Conservation (phyloP, 1,284 basidiomycete species). For the Vanrija sp. region DNA sequence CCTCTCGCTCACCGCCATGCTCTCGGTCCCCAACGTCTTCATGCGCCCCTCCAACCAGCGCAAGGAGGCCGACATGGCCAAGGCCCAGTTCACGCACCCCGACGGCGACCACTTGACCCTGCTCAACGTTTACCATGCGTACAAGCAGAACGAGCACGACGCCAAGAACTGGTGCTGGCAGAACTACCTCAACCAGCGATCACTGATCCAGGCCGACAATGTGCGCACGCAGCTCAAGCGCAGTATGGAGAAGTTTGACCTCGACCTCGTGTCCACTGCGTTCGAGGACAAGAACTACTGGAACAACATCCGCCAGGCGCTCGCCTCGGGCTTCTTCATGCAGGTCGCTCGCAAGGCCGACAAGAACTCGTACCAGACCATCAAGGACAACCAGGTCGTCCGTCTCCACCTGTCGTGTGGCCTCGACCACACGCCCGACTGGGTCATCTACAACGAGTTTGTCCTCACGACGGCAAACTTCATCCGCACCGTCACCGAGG, state of each 20-base stretch:
- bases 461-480: slow-evolving; percentile 83
- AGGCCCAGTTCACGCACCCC: slow-evolving; percentile 81
- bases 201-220: slow-evolving; percentile 88
- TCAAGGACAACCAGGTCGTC: slow-evolving; percentile 91
- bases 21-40: slow-evolving; percentile 90
- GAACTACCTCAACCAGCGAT: slow-evolving; percentile 81
- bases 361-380: slow-evolving; percentile 76
- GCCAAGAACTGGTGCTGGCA: slow-evolving; percentile 83
- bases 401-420: slow-evolving; percentile 92
- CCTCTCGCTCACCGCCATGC: slow-evolving; percentile 90
- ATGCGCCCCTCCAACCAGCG: slow-evolving; percentile 81
- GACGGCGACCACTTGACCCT: slow-evolving; percentile 94
- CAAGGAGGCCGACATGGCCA: slow-evolving; percentile 87
- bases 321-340: slow-evolving; percentile 97
- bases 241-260: slow-evolving; percentile 84
- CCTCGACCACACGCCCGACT: slow-evolving; percentile 87
- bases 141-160: slow-evolving; percentile 73
- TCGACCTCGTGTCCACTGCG: slow-evolving; percentile 71
- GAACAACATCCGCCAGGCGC: slow-evolving; percentile 72
- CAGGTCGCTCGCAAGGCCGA: slow-evolving; percentile 94
- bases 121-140: slow-evolving; percentile 93
- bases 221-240: slow-evolving; percentile 88
- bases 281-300: slow-evolving; percentile 75
- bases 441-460: slow-evolving; percentile 98
- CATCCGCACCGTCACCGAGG: slow-evolving; percentile 87